phyloP scores from a whole-genome alignment of 2,329 filamentous ascomycete species.

The Sporothrix pallida region DNA sequence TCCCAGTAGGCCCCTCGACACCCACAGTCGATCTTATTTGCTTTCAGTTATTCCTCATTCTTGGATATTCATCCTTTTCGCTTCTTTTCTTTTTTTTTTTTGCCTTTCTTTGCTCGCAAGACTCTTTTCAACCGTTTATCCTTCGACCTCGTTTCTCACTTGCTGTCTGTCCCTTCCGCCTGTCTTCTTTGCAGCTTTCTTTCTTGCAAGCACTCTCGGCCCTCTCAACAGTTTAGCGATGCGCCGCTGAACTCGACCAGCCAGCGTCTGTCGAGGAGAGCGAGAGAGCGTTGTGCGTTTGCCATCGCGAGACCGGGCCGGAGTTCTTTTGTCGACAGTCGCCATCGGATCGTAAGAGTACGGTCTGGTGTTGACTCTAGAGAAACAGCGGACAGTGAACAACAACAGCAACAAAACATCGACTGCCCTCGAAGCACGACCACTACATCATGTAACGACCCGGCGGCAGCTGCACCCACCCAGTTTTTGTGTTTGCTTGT shows the following conservation, averaged over 20 bases:
- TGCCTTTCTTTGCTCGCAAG: not conserved
- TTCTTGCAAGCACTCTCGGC: not conserved
- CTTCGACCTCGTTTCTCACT: not conserved
- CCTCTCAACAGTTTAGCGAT: conserved; percentile 7
- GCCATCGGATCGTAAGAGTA: not conserved
- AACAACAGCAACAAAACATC: not conserved
- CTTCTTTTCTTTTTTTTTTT: not conserved
- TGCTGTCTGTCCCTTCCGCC: not conserved
- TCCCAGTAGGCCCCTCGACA: not conserved
- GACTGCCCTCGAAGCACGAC: not conserved
- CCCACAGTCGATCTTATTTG: conserved; percentile 22
- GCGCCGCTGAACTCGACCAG: conserved; percentile 6
- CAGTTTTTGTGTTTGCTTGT: not conserved
- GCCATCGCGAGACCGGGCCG: not conserved
- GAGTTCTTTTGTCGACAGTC: not conserved
- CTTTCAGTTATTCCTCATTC: conserved; percentile 15
- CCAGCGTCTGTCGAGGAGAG: conserved; percentile 20
- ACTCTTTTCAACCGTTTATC: not conserved
- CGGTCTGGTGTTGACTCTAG: not conserved
- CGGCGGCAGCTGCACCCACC: conserved; percentile 26
- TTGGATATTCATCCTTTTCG: not conserved
- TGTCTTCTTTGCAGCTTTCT: not conserved
- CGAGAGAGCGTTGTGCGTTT: conserved; percentile 14
- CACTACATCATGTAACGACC: not conserved
- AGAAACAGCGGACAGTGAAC: conserved; percentile 6